A percentile compares a stretch with the other conserved stretches of the same genome.
Evolutionary conservation across 495 filamentous ascomycete genomes (phyloP).

Genomic region (Pseudoneurospora amorphoporcata): DNA sequence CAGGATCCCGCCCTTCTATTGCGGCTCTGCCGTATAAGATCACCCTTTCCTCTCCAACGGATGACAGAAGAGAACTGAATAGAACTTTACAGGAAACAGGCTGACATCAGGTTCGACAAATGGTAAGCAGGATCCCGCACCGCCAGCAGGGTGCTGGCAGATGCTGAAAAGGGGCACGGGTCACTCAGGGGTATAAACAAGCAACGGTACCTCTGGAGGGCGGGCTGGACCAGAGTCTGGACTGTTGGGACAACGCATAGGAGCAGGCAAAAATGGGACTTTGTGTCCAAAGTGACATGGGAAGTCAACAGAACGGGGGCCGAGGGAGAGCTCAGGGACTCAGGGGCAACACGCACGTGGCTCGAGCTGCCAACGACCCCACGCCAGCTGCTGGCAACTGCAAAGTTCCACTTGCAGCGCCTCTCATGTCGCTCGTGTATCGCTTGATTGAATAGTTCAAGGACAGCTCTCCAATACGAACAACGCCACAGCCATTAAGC

Average conservation of each 20-base stretch:
- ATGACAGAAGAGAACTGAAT: not conserved
- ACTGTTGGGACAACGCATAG: not conserved
- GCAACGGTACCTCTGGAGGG: not conserved
- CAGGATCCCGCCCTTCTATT: not conserved
- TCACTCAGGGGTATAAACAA: not conserved
- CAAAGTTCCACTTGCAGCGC: not conserved
- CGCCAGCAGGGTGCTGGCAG: not conserved
- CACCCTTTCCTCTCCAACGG: not conserved
- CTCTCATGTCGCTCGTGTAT: not conserved
- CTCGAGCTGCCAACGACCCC: not conserved
- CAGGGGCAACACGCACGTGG: not conserved
- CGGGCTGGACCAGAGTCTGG: not conserved
- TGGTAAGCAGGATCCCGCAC: not conserved
- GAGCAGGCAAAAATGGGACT: not conserved
- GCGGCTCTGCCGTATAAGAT: not conserved
- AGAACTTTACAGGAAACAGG: not conserved
- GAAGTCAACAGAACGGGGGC: not conserved
- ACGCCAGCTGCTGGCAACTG: not conserved
- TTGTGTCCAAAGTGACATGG: not conserved
- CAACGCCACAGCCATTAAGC: not conserved
- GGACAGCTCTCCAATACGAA: not conserved
- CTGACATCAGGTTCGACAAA: not conserved
- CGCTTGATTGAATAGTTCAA: not conserved
- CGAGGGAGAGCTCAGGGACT: not conserved
- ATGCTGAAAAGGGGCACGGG: not conserved